These are phyloP conservation scores for Venturia carpophila DNA, from an alignment of 2,329 filamentous ascomycete genomes.

Conservation along the genomic window DNA sequence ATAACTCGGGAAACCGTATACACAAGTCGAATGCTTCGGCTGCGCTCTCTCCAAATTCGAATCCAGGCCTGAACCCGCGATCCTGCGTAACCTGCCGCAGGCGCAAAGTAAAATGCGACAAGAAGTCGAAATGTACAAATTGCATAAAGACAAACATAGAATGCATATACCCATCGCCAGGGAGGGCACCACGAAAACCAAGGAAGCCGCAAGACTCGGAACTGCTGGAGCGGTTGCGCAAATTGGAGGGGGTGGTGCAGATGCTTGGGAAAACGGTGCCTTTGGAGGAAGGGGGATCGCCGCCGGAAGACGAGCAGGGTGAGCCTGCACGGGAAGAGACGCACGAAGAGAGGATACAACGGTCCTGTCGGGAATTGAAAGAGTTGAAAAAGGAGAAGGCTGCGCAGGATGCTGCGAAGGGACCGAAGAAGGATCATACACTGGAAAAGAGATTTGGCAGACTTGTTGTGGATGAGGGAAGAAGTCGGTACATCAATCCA, in stretches of 20 bases:
- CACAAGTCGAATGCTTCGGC: slow-evolving; percentile 2
- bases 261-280: slow-evolving; percentile 44
- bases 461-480: slow-evolving; percentile 62
- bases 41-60: not conserved
- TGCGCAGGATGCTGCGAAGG: slow-evolving; percentile 16
- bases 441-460: slow-evolving; percentile 54
- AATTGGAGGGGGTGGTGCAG: slow-evolving; percentile 67
- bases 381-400: slow-evolving; percentile 18
- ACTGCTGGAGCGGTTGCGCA: slow-evolving; percentile 62
- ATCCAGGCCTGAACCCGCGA: slow-evolving; percentile 20
- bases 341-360: slow-evolving; percentile 16
- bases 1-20: slow-evolving; percentile 5
- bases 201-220: slow-evolving; percentile 63
- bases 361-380: slow-evolving; percentile 15
- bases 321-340: slow-evolving; percentile 4
- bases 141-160: slow-evolving; percentile 62
- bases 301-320: slow-evolving; percentile 12
- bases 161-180: slow-evolving; percentile 67
- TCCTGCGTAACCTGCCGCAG: slow-evolving; percentile 48
- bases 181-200: slow-evolving; percentile 60
- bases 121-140: slow-evolving; percentile 68
- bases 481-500: slow-evolving; percentile 65
- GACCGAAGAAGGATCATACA: slow-evolving; percentile 12
- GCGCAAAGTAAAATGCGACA: slow-evolving; percentile 70
- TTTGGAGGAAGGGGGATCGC: slow-evolving; percentile 22